Evolutionary conservation across 2,329 filamentous ascomycete genomes (phyloP).

Genomic region (Ramichloridium luteum): DNA sequence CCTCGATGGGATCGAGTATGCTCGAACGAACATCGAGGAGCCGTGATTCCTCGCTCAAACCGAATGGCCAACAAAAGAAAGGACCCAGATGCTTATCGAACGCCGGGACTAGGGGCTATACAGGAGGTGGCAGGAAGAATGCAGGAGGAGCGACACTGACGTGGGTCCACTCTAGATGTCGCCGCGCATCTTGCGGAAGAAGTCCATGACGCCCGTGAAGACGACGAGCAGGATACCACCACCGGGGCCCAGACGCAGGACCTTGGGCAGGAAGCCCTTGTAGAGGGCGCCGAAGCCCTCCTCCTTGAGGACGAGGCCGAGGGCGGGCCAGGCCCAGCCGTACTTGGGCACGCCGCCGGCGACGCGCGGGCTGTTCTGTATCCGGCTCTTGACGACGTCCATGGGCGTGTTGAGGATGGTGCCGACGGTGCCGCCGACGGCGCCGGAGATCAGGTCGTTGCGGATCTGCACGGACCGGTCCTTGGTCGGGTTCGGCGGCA

Average conservation of each 20-base stretch:
- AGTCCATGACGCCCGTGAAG: conserved; percentile 82
- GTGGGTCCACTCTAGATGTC: conserved; percentile 20
- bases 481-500: conserved; percentile 57
- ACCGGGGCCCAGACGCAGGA: conserved; percentile 61
- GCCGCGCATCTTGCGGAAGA: conserved; percentile 62
- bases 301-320: conserved; percentile 79
- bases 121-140: too few relatives aligned
- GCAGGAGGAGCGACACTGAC: too few relatives aligned
- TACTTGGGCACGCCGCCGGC: conserved; percentile 81
- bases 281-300: conserved; percentile 87
- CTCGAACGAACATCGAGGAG: too few relatives aligned
- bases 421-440: conserved; percentile 77
- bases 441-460: conserved; percentile 80
- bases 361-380: conserved; percentile 83
- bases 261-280: conserved; percentile 97
- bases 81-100: too few relatives aligned
- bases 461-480: conserved; percentile 69
- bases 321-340: conserved; percentile 91
- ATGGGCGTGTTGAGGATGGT: conserved; percentile 90
- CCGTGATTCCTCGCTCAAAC: too few relatives aligned
- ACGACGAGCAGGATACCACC: conserved; percentile 69
- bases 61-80: too few relatives aligned
- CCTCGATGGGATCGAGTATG: too few relatives aligned
- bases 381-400: conserved; percentile 96
- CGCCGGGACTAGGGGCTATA: too few relatives aligned